Evolutionary conservation across 805 yeast genomes (phyloP).

Genomic region (Saccharomycopsis capsularis): DNA sequence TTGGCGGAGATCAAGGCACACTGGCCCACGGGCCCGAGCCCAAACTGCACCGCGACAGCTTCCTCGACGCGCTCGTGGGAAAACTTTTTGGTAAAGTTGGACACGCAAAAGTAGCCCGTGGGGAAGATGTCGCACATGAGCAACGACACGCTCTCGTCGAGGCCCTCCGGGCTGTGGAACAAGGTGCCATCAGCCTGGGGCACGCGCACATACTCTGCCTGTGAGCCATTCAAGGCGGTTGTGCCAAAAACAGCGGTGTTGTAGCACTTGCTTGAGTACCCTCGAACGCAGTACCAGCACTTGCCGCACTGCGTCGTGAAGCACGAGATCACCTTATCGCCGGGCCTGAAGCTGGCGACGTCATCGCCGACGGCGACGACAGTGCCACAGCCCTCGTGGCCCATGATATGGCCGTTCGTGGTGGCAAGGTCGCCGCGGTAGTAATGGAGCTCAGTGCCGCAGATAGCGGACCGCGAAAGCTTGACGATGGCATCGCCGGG

Average conservation of each 20-base stretch:
- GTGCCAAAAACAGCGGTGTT: constrained; percentile 53
- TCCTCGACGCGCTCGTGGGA: constrained; percentile 31
- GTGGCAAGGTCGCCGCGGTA: constrained; percentile 45
- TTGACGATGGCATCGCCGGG: constrained; percentile 41
- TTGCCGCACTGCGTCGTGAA: constrained; percentile 54
- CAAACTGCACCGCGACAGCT: constrained; percentile 43
- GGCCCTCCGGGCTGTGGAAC: constrained; percentile 34
- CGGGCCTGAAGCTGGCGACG: constrained; percentile 32
- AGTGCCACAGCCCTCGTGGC: constrained; percentile 44
- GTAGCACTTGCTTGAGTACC: constrained; percentile 48
- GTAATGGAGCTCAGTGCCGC: constrained; percentile 51
- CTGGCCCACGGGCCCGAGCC: constrained; percentile 56
- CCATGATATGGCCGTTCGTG: constrained; percentile 36
- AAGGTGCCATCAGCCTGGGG: constrained; percentile 50
- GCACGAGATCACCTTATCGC: constrained; percentile 41
- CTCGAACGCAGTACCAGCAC: constrained; percentile 52
- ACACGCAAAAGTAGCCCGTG: constrained; percentile 55
- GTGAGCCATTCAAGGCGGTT: constrained; percentile 50
- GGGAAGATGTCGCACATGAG: constrained; percentile 61
- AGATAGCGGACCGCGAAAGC: constrained; percentile 41
- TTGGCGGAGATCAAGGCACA: constrained; percentile 43
- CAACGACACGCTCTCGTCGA: constrained; percentile 41
- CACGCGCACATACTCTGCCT: constrained; percentile 54
- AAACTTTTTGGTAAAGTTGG: constrained; percentile 39
- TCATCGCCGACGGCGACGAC: constrained; percentile 35